Evolutionary conservation across 768 basidiomycete species (phyloP).

Genomic region (Pulveroboletus sp.): DNA sequence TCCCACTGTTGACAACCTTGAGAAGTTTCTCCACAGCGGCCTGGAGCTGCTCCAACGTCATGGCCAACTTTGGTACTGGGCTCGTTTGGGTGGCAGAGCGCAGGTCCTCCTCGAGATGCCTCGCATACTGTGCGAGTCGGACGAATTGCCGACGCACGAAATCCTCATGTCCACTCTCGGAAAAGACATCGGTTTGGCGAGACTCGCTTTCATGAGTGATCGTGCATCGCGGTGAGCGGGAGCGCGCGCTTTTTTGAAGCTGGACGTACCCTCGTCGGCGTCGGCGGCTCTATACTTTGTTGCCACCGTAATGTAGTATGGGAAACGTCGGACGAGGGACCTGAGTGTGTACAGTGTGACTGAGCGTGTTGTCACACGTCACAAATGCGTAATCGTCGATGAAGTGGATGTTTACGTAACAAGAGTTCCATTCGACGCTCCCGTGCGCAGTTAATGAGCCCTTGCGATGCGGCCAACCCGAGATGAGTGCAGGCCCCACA

Average conservation of each 20-base stretch:
- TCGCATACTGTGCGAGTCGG: conserved; percentile 32
- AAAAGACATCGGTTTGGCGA: conserved; percentile 35
- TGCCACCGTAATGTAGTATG: too few relatives aligned
- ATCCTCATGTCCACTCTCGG: conserved; percentile 32
- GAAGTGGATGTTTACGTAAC: neutral
- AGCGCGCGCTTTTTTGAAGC: conserved; percentile 29
- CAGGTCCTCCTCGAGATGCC: conserved; percentile 28
- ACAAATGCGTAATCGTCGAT: conserved; percentile 4
- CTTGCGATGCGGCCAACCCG: too few relatives aligned
- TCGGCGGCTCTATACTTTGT: conserved; percentile 37
- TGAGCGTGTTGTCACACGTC: conserved; percentile 24
- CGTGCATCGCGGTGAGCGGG: conserved; percentile 29
- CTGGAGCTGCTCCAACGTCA: conserved; percentile 36
- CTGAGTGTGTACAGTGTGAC: conserved; percentile 24
- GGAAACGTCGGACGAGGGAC: too few relatives aligned
- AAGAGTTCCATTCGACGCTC: too few relatives aligned
- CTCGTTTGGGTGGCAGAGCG: neutral
- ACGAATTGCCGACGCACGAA: conserved; percentile 26
- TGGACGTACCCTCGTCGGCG: conserved; percentile 10
- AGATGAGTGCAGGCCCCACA: neutral
- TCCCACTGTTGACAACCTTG: conserved; percentile 44
- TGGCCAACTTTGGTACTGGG: conserved; percentile 28
- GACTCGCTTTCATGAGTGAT: conserved; percentile 34
- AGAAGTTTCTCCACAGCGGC: conserved; percentile 42
- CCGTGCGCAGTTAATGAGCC: too few relatives aligned